Conservation (phyloP, 176 grass and related monocot genomes). For the Aegilops sharonensis region DNA sequence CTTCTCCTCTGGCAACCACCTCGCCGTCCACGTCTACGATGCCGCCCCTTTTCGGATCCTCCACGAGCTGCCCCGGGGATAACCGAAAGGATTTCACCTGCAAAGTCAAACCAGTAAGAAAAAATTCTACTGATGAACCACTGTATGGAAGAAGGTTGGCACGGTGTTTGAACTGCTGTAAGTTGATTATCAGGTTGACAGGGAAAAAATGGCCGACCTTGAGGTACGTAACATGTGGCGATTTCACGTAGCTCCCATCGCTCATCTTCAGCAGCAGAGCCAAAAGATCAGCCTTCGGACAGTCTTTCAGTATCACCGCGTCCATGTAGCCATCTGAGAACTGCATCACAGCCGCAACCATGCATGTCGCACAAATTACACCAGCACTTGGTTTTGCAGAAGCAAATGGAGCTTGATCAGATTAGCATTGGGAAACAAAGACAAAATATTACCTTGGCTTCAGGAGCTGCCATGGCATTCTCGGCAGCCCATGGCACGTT, state of each 20-base stretch:
- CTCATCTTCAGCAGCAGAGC: constrained; percentile 59
- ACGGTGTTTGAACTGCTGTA: background rate
- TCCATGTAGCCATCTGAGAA: constrained; percentile 92
- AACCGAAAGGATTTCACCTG: constrained; percentile 63
- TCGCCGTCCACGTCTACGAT: constrained; percentile 87
- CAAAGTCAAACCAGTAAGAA: background rate
- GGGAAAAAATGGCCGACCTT: constrained; percentile 42
- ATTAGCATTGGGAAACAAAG: background rate
- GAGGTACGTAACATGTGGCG: constrained; percentile 62
- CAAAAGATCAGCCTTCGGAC: constrained; percentile 61
- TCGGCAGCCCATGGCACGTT: constrained; percentile 81
- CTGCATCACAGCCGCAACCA: constrained; percentile 35
- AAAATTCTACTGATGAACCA: background rate
- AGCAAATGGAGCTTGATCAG: background rate
- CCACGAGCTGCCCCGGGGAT: constrained; percentile 47
- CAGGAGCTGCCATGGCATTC: constrained; percentile 59
- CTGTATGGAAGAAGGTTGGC: background rate
- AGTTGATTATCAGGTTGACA: background rate
- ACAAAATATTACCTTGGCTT: constrained; percentile 56
- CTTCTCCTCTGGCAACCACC: constrained; percentile 69
- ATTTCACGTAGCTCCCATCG: constrained; percentile 79
- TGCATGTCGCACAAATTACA: background rate
- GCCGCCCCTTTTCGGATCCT: constrained; percentile 41
- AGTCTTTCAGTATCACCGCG: constrained; percentile 56
- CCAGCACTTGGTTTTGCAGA: background rate